Base-by-base conservation (phyloP, 164 flowering plant species). In the Tetracentron sinense region DNA sequence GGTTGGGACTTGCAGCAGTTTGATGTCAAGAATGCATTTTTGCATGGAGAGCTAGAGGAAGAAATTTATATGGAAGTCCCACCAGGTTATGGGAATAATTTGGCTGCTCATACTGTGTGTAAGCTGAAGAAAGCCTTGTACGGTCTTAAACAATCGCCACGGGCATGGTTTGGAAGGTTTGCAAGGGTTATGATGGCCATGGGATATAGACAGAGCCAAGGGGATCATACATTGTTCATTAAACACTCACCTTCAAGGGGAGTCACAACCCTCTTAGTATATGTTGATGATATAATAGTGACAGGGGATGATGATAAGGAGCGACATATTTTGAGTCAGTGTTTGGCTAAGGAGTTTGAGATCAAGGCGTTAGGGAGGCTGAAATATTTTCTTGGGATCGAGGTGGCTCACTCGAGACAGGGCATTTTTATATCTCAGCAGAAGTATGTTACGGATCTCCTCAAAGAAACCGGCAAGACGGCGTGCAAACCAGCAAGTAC, bases 381-480 rank as follows among this genome's bases (percentile, higher is more conserved):
- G 15, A 66, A 58, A 16, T 38, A 44, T 38, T 57, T 65, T 16
- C 54, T 65, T 3, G 62, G 55, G 11, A 49, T 58, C 20, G 59
- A 54, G 46, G 65, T 60, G 5, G 53, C 63, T 29, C 58, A 58
- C 29, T 58, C 62, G 31, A 35, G 7, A 25, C 23, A 58, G 21
- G 63, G 63, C 2, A 66, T 66, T 31, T 58, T 66, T 22, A 66
- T 67, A 21, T 67, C 59, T 1, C 52, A 67, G 53, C 23, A 67
- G 56, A n/a, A 55, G 23, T 65, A 65, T 56, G 61, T 30, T 2
- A 47, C 53, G 20, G 46, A 44, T 58, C 29, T 65, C 10, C 31
- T 57, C 31, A 65, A 57, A 23, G 68, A 56, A 29, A 56, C 54
- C 26, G 16, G 57, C 12, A 69, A 26, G 55, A 38, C 8, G 10